These are phyloP conservation scores for Lolium perenne DNA, from an alignment of 176 grass and related monocot genomes.

Conservation along the genomic window DNA sequence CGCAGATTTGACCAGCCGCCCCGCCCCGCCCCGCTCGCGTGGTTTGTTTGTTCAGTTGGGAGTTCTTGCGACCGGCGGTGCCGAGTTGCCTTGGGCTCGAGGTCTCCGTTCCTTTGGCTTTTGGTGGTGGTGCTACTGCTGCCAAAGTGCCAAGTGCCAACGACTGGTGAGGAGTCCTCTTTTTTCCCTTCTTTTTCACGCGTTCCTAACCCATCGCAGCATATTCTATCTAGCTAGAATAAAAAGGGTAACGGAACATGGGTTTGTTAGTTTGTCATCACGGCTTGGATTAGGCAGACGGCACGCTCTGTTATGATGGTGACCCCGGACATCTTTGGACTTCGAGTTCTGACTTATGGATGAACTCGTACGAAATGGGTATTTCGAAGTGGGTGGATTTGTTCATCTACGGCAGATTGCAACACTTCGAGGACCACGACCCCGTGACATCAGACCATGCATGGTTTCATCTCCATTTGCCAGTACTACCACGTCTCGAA, in stretches of 20 bases:
- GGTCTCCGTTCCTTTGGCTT: slow-evolving; percentile 9
- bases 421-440: not conserved
- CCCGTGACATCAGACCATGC: no score
- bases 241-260: not conserved
- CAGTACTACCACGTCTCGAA: no score
- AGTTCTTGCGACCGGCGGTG: slow-evolving; percentile 34
- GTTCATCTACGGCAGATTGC: not conserved
- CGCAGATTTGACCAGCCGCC: slow-evolving; percentile 39
- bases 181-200: not conserved
- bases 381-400: not conserved
- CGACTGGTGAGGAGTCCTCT: not conserved
- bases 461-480: no score
- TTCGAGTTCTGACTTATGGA: not conserved
- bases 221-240: not conserved
- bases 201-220: not conserved
- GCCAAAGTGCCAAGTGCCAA: slow-evolving; percentile 29
- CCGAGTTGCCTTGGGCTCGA: slow-evolving; percentile 31
- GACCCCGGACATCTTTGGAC: not conserved
- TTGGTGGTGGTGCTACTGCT: not conserved
- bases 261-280: slow-evolving; percentile 8
- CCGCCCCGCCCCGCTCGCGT: not conserved
- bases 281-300: slow-evolving; percentile 7
- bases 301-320: not conserved
- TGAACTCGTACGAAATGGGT: no score
- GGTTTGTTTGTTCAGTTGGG: not conserved